Base-by-base conservation (phyloP, 108 stramenopile genomes). In the Cyclostephanos tholiformis region DNA sequence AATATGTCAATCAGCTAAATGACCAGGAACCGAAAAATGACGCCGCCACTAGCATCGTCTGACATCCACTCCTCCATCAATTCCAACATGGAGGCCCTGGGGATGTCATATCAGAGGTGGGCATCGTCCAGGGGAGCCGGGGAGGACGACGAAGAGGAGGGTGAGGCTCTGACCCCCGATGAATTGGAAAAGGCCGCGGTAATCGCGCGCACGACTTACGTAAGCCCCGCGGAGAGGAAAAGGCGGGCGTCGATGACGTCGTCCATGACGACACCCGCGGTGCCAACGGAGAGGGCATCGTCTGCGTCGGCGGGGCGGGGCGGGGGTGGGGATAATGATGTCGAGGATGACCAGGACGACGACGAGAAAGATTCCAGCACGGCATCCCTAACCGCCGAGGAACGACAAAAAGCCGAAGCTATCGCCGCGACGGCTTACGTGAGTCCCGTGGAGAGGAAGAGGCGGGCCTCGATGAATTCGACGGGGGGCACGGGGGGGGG, bases 191-290 rank as follows among this genome's bases (percentile, higher is more conserved):
- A 46, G 44, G 44, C 44, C 44, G 44, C 44, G 44, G 44, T 14
- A 0, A 41, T 41, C 41, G 32, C 32, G 32, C 32, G 32, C 32
- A 69, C 44, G 16, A 49, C 69, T 0, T 77, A 70, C n/a, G 55
- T 70, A 8, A 65, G 63, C n/a, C 76, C 76, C 12, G 69, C 69
- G 7, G 69, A 65, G 49, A 43, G 76, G 63, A 77, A 70, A 59
- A 36, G 63, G 38, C 50, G 62, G 53, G 49, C 48, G 20, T 12
- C 48, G 69, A 11, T 52, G 60, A 77, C 41, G 41, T 41, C 41
- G 41, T 41, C 12, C 11, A 41, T 10, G 41, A 12, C 41, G 41
- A 9, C 9, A 1, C 11, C 12, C 41, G 41, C 12, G 41, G 41
- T 12, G 9, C 41, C 41, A 7, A 41, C 9, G 41, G 41, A 12